Conservation (phyloP, 1,139 yeast species). For the Sugiyamaella pinicola region DNA sequence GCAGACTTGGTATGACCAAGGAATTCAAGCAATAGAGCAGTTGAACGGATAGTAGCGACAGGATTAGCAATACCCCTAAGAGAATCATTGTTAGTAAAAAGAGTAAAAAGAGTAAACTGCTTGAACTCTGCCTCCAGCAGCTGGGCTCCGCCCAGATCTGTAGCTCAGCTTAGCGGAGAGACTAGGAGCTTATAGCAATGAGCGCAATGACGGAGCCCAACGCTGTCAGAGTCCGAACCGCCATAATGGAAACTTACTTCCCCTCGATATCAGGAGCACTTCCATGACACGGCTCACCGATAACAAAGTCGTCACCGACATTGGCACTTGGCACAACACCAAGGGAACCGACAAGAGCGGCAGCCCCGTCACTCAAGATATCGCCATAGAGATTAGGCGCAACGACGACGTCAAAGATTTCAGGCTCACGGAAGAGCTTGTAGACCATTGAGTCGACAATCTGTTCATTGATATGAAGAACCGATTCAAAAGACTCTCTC, state of each 20-base stretch:
- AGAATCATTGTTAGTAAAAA: conserved; percentile 5
- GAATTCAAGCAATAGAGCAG: conserved; percentile 96
- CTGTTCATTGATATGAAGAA: conserved; percentile 72
- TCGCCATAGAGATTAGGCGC: conserved; percentile 99
- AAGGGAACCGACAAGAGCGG: conserved; percentile 95
- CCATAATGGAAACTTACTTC: conserved; percentile 38
- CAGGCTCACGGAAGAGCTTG: conserved; percentile 97
- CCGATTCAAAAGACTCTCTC: conserved; percentile 51
- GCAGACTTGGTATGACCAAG: conserved; percentile 92
- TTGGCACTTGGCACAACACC: conserved; percentile 99
- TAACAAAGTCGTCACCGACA: conserved; percentile 93
- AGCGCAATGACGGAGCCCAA: too few relatives aligned
- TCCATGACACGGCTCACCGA: conserved; percentile 99
- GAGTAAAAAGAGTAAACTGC: too few relatives aligned
- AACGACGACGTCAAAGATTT: conserved; percentile 93
- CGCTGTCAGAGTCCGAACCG: too few relatives aligned
- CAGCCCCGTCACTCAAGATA: conserved; percentile 97
- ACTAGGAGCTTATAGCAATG: too few relatives aligned
- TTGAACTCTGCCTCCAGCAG: too few relatives aligned
- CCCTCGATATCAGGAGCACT: conserved; percentile 99
- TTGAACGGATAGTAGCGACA: conserved; percentile 94
- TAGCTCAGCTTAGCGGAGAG: too few relatives aligned
- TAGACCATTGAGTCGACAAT: conserved; percentile 99
- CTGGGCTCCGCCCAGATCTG: too few relatives aligned
- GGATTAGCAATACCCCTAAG: conserved; percentile 82